phyloP scores from a whole-genome alignment of 2,329 filamentous ascomycete genomes.

The Amauroascus verrucosus region DNA sequence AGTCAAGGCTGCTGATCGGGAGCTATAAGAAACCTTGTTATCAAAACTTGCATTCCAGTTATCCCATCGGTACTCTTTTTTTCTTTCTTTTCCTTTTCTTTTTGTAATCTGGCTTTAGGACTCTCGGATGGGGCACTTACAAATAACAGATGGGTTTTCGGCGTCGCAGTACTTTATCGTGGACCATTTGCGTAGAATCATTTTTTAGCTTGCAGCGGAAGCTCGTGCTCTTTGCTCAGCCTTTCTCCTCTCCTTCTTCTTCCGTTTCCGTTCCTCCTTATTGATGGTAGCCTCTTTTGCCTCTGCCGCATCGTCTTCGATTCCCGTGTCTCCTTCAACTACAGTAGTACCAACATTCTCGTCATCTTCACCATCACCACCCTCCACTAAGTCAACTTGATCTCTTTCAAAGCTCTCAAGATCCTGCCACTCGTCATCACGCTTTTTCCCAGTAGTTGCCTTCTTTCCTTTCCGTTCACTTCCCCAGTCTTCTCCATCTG shows the following conservation, averaged over 20 bases:
- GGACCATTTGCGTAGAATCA: constrained; percentile 2
- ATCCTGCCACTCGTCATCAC: constrained; percentile 20
- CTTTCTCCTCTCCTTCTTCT: constrained; percentile 46
- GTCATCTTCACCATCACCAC: constrained; percentile 13
- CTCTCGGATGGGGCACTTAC: constrained; percentile 8
- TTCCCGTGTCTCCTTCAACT: constrained; percentile 28
- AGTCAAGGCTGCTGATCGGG: constrained; percentile 62
- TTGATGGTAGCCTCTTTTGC: constrained; percentile 33
- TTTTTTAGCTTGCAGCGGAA: constrained; percentile 8
- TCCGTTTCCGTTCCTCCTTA: constrained; percentile 45
- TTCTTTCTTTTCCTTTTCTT: neutral
- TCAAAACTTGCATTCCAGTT: constrained; percentile 2
- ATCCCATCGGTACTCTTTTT: neutral
- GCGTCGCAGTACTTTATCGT: constrained; percentile 2
- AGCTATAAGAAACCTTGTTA: constrained; percentile 46
- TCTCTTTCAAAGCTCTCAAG: constrained; percentile 29
- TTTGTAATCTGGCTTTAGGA: neutral
- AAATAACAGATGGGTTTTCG: constrained; percentile 2
- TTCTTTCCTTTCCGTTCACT: constrained; percentile 24
- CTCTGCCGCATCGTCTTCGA: constrained; percentile 33
- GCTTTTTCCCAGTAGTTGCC: neutral
- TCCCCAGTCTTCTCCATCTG: constrained; percentile 23
- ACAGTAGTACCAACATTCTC: constrained; percentile 25
- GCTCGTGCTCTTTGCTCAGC: constrained; percentile 27
- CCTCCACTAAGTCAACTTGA: constrained; percentile 23